Evolutionary conservation across 345 rosid genomes (phyloP).

Genomic region (Citrus glauca): DNA sequence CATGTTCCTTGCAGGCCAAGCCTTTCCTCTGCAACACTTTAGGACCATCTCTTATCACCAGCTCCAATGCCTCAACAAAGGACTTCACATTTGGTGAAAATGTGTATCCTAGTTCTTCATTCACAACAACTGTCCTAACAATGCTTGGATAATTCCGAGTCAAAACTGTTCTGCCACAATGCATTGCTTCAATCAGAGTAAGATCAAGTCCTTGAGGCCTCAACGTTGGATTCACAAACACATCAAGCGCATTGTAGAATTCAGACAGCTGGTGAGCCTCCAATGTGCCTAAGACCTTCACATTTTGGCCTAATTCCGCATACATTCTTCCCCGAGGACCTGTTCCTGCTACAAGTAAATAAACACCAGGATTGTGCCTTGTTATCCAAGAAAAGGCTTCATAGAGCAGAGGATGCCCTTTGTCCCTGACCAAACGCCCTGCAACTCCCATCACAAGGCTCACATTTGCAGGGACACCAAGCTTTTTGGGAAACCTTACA

Average conservation of each 20-base stretch:
- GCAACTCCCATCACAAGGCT: slow-evolving; percentile 65
- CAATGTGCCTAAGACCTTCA: slow-evolving; percentile 53
- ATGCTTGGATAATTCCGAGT: slow-evolving; percentile 69
- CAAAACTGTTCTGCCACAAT: slow-evolving; percentile 66
- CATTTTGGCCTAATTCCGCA: slow-evolving; percentile 47
- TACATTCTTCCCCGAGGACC: slow-evolving; percentile 76
- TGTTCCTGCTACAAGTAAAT: slow-evolving; percentile 61
- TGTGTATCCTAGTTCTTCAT: slow-evolving; percentile 50
- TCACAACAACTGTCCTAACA: slow-evolving; percentile 55
- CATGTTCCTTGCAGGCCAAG: slow-evolving; percentile 37
- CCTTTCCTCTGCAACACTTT: slow-evolving; percentile 48
- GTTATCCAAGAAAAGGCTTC: slow-evolving; percentile 49
- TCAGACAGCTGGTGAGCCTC: slow-evolving; percentile 47
- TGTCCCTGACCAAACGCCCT: slow-evolving; percentile 68
- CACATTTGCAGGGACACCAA: slow-evolving; percentile 35
- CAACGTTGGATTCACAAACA: slow-evolving; percentile 70
- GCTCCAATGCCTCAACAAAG: slow-evolving; percentile 47
- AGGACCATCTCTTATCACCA: slow-evolving; percentile 46
- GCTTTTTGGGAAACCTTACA: slow-evolving; percentile 33
- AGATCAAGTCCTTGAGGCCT: slow-evolving; percentile 73
- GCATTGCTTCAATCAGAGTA: slow-evolving; percentile 71
- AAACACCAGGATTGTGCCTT: slow-evolving; percentile 32
- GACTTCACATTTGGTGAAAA: slow-evolving; percentile 71
- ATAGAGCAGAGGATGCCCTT: slow-evolving; percentile 65
- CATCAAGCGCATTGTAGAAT: slow-evolving; percentile 60